A percentile compares a stretch with the other conserved stretches of the same genome.
Evolutionary conservation across 805 yeast species (phyloP).

Genomic region (Groenewaldozyma salmanticensis): DNA sequence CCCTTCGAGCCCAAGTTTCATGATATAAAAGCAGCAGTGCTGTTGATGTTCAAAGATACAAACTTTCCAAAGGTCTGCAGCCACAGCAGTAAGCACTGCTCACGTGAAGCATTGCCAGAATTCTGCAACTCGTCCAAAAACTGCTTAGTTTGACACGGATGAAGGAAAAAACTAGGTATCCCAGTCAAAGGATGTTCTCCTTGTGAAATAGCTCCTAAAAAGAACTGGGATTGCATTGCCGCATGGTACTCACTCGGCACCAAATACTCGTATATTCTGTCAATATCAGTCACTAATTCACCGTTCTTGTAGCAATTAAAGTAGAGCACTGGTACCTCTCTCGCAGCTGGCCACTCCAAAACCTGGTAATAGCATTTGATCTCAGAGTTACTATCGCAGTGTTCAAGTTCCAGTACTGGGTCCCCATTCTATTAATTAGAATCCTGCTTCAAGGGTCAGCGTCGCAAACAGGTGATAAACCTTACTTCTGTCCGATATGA

Average conservation of each 20-base stretch:
- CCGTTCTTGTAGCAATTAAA: constrained; percentile 13
- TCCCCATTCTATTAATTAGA: no score
- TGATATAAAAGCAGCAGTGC: no score
- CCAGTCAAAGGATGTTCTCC: constrained; percentile 24
- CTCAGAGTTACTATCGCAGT: no score
- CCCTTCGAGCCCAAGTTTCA: no score
- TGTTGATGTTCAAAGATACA: constrained; percentile 29
- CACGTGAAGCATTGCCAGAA: constrained; percentile 5
- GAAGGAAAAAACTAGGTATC: constrained; percentile 26
- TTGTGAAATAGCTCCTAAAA: constrained; percentile 10
- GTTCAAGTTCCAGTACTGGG: no score
- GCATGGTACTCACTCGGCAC: constrained; percentile 4
- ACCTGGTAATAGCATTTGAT: constrained; percentile 18
- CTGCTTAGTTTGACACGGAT: constrained; percentile 33
- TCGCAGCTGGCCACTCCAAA: constrained; percentile 23
- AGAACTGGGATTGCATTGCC: no score
- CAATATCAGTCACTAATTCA: constrained; percentile 9
- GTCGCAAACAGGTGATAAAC: not conserved
- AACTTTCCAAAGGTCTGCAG: constrained; percentile 20
- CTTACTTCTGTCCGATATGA: constrained; percentile 1
- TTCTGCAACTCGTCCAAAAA: constrained; percentile 20
- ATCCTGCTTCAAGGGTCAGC: no score
- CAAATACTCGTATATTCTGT: constrained; percentile 5
- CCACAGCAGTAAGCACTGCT: constrained; percentile 19
- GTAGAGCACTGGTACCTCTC: constrained; percentile 23